A percentile compares a stretch with the other conserved stretches of the same genome.
Evolutionary conservation across 345 rosid genomes (phyloP).

Genomic region (Luvunga scandens): DNA sequence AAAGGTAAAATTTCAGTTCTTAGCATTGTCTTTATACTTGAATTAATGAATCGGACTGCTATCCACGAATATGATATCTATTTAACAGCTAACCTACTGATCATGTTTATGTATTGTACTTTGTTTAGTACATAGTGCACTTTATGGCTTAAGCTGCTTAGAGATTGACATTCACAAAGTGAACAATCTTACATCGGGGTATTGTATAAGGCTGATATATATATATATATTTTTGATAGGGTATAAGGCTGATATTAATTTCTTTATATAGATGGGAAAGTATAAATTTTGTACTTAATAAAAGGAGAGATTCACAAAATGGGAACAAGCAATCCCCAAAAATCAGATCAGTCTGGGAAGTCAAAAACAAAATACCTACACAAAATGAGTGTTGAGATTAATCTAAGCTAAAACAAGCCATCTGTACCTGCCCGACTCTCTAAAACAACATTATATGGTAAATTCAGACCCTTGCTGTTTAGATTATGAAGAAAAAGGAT

Average conservation of each 20-base stretch:
- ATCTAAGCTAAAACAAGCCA: background rate
- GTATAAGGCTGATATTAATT: background rate
- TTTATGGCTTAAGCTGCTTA: background rate
- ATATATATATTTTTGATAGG: too few species aligned
- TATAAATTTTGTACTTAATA: background rate
- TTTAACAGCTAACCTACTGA: background rate
- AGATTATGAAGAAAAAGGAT: background rate
- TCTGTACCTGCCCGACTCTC: background rate
- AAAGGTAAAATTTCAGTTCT: slow-evolving; percentile 49
- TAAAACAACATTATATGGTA: background rate
- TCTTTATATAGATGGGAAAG: background rate
- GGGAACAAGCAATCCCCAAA: background rate
- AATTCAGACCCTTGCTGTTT: background rate
- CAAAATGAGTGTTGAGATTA: background rate
- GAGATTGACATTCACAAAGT: background rate
- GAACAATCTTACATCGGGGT: background rate
- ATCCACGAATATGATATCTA: background rate
- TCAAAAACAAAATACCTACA: background rate
- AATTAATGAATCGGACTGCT: background rate
- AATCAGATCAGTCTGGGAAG: background rate
- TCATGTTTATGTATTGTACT: background rate
- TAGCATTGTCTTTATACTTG: background rate
- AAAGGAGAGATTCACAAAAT: background rate
- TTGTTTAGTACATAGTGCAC: background rate
- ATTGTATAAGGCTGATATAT: background rate